Percentiles rank a stretch among this genome's conserved stretches.
These are phyloP conservation scores for Alnus rubra DNA, from an alignment of 306 rosid genomes.

Conservation along the genomic window DNA sequence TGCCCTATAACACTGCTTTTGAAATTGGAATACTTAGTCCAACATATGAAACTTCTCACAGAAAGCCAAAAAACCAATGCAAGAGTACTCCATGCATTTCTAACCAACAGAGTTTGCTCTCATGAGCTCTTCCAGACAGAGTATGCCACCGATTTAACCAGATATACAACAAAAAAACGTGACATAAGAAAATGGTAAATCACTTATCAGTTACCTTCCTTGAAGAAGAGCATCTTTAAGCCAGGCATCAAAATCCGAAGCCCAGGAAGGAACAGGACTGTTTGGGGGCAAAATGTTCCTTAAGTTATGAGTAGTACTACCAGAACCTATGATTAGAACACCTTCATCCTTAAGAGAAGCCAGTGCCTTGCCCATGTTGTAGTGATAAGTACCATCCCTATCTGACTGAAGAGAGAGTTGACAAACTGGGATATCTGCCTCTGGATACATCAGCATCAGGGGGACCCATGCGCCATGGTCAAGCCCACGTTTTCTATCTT, in stretches of 20 bases:
- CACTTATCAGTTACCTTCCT: slow-evolving; percentile 50
- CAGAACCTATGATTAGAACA: slow-evolving; percentile 73
- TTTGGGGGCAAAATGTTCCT: slow-evolving; percentile 16
- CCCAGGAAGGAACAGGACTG: slow-evolving; percentile 48
- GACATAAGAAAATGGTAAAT: slow-evolving; percentile 9
- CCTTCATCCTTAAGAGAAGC: slow-evolving; percentile 80
- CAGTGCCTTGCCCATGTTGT: slow-evolving; percentile 69
- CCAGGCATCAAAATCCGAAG: slow-evolving; percentile 80
- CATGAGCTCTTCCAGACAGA: neutral
- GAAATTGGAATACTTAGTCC: neutral
- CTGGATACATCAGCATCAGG: slow-evolving; percentile 78
- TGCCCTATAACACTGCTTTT: neutral
- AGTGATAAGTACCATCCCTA: slow-evolving; percentile 57
- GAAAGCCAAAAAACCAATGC: too few species aligned
- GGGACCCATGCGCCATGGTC: slow-evolving; percentile 97
- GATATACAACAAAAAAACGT: slow-evolving; percentile 15
- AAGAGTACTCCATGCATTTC: neutral
- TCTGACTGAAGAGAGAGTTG: slow-evolving; percentile 70
- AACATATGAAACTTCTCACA: neutral
- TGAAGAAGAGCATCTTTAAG: slow-evolving; percentile 57
- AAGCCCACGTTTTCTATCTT: slow-evolving; percentile 65
- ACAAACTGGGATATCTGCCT: slow-evolving; percentile 80
- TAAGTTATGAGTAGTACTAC: slow-evolving; percentile 79
- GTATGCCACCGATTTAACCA: neutral
- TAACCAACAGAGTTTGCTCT: neutral